Evolutionary conservation across 805 yeast genomes (phyloP).

Genomic region (Brettanomyces custersianus): DNA sequence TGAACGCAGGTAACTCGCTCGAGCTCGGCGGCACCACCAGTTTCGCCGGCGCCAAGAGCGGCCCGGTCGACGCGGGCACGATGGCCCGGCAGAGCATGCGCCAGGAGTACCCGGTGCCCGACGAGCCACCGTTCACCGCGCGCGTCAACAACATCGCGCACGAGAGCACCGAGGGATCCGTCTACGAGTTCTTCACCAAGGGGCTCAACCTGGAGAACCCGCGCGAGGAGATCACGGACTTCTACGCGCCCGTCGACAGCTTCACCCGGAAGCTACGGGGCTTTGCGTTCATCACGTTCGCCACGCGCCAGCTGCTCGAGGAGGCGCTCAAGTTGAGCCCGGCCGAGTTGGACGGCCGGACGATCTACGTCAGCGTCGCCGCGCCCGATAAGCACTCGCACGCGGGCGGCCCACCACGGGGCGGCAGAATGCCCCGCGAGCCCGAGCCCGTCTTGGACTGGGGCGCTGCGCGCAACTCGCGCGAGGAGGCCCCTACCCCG

Average conservation of each 20-base stretch:
- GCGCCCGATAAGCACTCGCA: slow-evolving; percentile 33
- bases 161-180: slow-evolving; percentile 58
- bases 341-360: slow-evolving; percentile 38
- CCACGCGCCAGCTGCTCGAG: slow-evolving; percentile 36
- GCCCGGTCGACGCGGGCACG: slow-evolving; percentile 9
- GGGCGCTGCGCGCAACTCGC: slow-evolving; percentile 29
- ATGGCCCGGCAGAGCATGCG: slow-evolving; percentile 22
- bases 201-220: slow-evolving; percentile 40
- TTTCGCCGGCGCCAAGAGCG: slow-evolving; percentile 1
- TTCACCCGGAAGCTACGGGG: slow-evolving; percentile 56
- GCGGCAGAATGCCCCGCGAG: slow-evolving; percentile 17
- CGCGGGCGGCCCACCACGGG: slow-evolving; percentile 3
- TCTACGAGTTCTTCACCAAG: slow-evolving; percentile 53
- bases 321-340: slow-evolving; percentile 40
- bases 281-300: slow-evolving; percentile 45
- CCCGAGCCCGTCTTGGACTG: slow-evolving; percentile 33
- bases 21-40: slow-evolving; percentile 10
- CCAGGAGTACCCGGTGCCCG: slow-evolving; percentile 79
- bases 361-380: slow-evolving; percentile 47
- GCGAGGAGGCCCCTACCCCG: slow-evolving; percentile 5
- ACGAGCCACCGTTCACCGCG: slow-evolving; percentile 87
- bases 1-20: not conserved
- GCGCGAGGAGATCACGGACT: slow-evolving; percentile 43
- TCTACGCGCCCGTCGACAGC: slow-evolving; percentile 66
- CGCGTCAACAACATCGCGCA: slow-evolving; percentile 80